Evolutionary conservation across 768 basidiomycete genomes (phyloP), one percentile per base, ranked within the genome.

Genomic region (Rhizopogon rudus): DNA sequence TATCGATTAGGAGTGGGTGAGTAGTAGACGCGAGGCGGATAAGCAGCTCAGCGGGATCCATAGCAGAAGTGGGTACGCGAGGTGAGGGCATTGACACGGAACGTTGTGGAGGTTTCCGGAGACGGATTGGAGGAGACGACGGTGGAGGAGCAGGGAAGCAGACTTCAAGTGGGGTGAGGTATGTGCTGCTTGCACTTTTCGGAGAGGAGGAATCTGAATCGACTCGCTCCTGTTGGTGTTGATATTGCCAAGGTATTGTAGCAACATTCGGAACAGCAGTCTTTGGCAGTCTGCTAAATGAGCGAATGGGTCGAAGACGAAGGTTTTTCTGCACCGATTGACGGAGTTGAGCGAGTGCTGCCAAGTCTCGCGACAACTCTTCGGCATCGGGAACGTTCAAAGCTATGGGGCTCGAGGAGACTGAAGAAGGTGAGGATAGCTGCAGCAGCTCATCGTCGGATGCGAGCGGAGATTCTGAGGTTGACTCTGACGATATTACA

Each of bases 1-100:
- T 91, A 70, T 97, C 93, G 65, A 96, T 80, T 56, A 96, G 71
- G 22, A 94, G 74, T 8, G 91, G 88, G 2, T 78, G 81, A 33
- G 17, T 60, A 8, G 69, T 59, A n/a, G 78, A 75, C 44, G 72
- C 67, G 16, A 89, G 76, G 25, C 82, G 80, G 48, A 67, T 65
- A 51, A 75, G 74, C 52, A 85, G 76, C 8, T 74, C 58, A 29
- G 71, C 74, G 13, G 86, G 76, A 20, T 76, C 71, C 59, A 67
- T 68, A 3, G 63, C 64, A 22, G 52, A 17, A 81, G 55, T 69
- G 43, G 81, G 73, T 53, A 65, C 69, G 20, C 69, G 54, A 31
- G 65, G 60, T 16, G 65, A 70, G 16, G 59, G 58, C 48, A 49
- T 49, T 22, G 48, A 49, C 14, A 6, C 48, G 5, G 48, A 49